Percentiles rank a stretch among this genome's conserved stretches.
Evolutionary conservation across 345 rosid species (phyloP).

Genomic region (Chamaenerion angustifolium): DNA sequence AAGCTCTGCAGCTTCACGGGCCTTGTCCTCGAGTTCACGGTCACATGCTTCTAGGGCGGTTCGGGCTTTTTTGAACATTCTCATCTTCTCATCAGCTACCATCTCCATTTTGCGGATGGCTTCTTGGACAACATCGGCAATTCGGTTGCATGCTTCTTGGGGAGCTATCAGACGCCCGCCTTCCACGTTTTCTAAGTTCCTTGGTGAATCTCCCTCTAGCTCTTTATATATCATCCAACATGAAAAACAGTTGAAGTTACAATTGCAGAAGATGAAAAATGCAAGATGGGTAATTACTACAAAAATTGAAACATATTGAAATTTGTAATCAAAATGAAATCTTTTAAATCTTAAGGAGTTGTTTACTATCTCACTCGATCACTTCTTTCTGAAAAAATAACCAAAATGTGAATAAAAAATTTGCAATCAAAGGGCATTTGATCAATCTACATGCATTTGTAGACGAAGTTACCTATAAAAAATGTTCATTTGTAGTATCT

Average conservation of each 20-base stretch:
- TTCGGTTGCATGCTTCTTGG: constrained; percentile 88
- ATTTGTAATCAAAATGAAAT: too few relatives aligned
- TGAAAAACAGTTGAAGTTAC: too few relatives aligned
- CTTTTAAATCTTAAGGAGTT: too few relatives aligned
- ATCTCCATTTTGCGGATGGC: constrained; percentile 93
- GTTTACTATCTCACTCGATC: too few relatives aligned
- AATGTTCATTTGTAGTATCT: too few relatives aligned
- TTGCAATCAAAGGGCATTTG: too few relatives aligned
- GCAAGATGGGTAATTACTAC: too few relatives aligned
- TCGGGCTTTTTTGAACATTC: constrained; percentile 85
- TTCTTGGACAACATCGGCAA: constrained; percentile 90
- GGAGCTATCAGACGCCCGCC: constrained; percentile 77
- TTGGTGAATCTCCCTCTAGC: constrained; percentile 78
- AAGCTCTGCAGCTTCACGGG: constrained; percentile 69
- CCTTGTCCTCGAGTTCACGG: constrained; percentile 83
- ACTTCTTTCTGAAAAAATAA: too few relatives aligned
- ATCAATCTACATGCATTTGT: too few relatives aligned
- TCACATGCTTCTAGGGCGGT: constrained; percentile 68
- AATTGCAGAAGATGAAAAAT: constrained; percentile 1
- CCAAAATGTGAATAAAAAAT: too few relatives aligned
- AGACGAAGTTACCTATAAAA: too few relatives aligned
- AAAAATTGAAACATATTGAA: too few relatives aligned
- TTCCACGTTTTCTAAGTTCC: constrained; percentile 69
- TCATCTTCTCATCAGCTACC: constrained; percentile 92
- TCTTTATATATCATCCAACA: constrained; percentile 24